Conservation (phyloP, 2,329 filamentous ascomycete species). For the Calonectria crousiana region DNA sequence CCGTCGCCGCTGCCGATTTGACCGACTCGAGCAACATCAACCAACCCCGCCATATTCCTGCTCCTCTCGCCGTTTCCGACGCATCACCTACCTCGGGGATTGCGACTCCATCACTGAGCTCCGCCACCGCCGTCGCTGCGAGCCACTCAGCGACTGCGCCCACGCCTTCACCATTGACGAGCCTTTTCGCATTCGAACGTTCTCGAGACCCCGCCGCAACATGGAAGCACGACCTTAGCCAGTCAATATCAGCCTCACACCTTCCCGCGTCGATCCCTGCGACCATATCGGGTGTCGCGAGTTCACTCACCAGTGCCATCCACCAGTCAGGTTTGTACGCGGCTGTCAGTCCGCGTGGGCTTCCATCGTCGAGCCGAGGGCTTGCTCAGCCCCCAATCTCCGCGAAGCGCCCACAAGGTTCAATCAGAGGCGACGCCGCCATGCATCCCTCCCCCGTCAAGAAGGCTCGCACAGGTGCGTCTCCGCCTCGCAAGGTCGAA, state of each 20-base stretch:
- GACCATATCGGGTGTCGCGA: conserved; percentile 19
- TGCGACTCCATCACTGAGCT: background rate
- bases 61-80: conserved; percentile 22
- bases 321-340: conserved; percentile 38
- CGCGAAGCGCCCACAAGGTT: conserved; percentile 43
- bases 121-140: conserved; percentile 14
- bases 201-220: conserved; percentile 25
- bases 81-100: background rate
- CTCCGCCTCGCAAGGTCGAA: conserved; percentile 59
- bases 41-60: conserved; percentile 17
- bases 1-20: conserved; percentile 29
- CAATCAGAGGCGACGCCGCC: conserved; percentile 36
- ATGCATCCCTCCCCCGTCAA: conserved; percentile 57
- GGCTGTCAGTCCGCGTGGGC: conserved; percentile 32
- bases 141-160: conserved; percentile 1
- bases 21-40: conserved; percentile 32
- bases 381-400: conserved; percentile 32
- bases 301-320: conserved; percentile 32
- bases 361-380: conserved; percentile 28
- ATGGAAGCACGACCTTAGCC: conserved; percentile 40
- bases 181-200: conserved; percentile 30
- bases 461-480: conserved; percentile 61
- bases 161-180: conserved; percentile 19
- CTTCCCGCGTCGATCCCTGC: conserved; percentile 28
- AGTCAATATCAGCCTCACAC: conserved; percentile 33